phyloP scores from a whole-genome alignment of 192 early-diverging fungal genomes.

The Umbelopsis isabellina region DNA sequence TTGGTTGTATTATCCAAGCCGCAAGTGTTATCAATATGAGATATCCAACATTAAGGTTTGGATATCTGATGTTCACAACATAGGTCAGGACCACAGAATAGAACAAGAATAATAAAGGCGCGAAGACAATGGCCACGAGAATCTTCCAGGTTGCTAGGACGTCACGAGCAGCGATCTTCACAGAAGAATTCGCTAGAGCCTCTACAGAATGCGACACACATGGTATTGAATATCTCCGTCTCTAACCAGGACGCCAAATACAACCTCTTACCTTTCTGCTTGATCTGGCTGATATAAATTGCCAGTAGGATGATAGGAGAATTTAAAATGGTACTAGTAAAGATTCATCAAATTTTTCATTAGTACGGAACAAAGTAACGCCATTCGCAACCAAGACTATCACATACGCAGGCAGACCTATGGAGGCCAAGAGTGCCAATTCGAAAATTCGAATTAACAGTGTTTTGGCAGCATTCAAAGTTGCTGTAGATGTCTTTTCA shows the following conservation, averaged over 20 bases:
- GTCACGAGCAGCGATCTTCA: constrained; percentile 93
- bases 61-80: background rate
- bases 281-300: constrained; percentile 29
- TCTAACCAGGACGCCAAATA: background rate
- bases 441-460: constrained; percentile 69
- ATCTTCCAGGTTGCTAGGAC: constrained; percentile 98
- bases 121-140: constrained; percentile 71
- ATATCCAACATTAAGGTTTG: background rate
- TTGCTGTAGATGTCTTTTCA: constrained; percentile 69
- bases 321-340: constrained; percentile 50
- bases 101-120: constrained; percentile 69
- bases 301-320: constrained; percentile 34
- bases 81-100: constrained; percentile 61
- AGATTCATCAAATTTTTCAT: background rate
- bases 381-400: constrained; percentile 4
- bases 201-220: constrained; percentile 43
- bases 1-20: constrained; percentile 51
- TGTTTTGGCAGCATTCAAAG: constrained; percentile 65
- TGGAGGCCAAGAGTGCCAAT: constrained; percentile 70
- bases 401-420: constrained; percentile 83
- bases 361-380: background rate
- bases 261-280: constrained; percentile 34
- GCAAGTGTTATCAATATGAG: background rate
- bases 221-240: background rate
- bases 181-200: constrained; percentile 83